A percentile compares a stretch with the other conserved stretches of the same genome.
These are phyloP conservation scores for Pyricularia grisea DNA, from an alignment of 2,329 filamentous ascomycete genomes.

Conservation along the genomic window DNA sequence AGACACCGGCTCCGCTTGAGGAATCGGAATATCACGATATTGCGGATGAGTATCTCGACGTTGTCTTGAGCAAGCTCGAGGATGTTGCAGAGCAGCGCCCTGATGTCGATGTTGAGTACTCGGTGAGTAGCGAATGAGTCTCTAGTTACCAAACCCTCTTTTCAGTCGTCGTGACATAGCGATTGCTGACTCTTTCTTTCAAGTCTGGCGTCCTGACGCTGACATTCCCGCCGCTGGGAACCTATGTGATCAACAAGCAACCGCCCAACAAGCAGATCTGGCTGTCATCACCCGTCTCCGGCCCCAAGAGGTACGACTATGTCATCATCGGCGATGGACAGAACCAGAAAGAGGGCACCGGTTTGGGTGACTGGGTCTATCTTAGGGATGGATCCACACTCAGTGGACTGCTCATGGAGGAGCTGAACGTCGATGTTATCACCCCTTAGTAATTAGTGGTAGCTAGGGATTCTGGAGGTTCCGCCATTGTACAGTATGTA, in stretches of 20 bases:
- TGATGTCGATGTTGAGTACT: constrained; percentile 82
- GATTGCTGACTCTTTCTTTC: background rate
- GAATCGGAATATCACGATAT: constrained; percentile 67
- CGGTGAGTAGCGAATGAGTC: constrained; percentile 45
- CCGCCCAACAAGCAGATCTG: constrained; percentile 97
- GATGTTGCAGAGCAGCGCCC: constrained; percentile 61
- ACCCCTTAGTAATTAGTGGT: constrained; percentile 22
- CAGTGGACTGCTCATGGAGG: constrained; percentile 60
- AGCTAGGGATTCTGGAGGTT: background rate
- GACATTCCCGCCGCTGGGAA: constrained; percentile 58
- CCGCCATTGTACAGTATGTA: background rate
- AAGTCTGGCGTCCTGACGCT: constrained; percentile 83
- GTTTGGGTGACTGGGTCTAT: constrained; percentile 75
- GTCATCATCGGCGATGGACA: constrained; percentile 64
- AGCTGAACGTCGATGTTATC: constrained; percentile 55
- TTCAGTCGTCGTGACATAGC: background rate
- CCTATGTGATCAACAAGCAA: constrained; percentile 96
- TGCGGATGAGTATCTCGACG: constrained; percentile 65
- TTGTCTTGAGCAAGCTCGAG: constrained; percentile 53
- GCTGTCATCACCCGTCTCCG: constrained; percentile 84
- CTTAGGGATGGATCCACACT: constrained; percentile 72
- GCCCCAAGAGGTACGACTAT: constrained; percentile 92
- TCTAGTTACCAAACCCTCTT: background rate
- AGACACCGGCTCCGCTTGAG: constrained; percentile 40
- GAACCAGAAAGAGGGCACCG: constrained; percentile 70